Evolutionary conservation across 441 rosid species (phyloP), one percentile per base, ranked within the genome.

Genomic region (Pelargonium citronellum): DNA sequence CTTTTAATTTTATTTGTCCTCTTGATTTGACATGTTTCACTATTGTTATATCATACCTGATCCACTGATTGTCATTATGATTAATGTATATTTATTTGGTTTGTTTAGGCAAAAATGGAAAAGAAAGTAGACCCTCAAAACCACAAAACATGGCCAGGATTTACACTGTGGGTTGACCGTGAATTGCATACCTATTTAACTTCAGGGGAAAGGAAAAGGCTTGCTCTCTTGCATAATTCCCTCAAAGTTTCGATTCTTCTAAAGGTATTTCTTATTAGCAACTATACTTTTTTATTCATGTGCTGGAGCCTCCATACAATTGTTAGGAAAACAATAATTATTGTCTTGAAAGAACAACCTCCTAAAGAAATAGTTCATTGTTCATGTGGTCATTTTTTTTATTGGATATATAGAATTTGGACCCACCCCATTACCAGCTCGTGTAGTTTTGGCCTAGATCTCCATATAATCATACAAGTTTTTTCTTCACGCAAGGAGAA

Each of bases 221-320:
- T 94, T 75, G 95, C 95, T 53, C 79, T 80, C 74, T 80, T 94
- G 83, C 90, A 95, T 66, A 94, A 97, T 76, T 90, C 99, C 71
- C 88, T 90, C 74, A 94, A 90, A 86, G 99, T 89, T 55, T 91
- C 97, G 99, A 80, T 91, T 73, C 88, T 90, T 74, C 78, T 91
- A 70, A 91, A 90, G 97, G 99, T 91, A 85, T 39, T 73, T 27
- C 27, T 46, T 4, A 47, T 46, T 4, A 47, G 27, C 49, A 19
- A 64, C 13, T 71, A 17, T 19, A 17, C 39, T 68, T 58, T 1
- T 16, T 6, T 16, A 19, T 72, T 70, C 24, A 37, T 15, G 7
- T 68, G 37, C 5, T 61, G 27, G 67, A 64, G 58, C n/a, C 13
- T 55, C 57, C 37, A 71, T 51, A 22, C 22, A 34, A 16, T 61